phyloP scores from a whole-genome alignment of 2,329 filamentous ascomycete genomes.

The Colletotrichum brevisporum region DNA sequence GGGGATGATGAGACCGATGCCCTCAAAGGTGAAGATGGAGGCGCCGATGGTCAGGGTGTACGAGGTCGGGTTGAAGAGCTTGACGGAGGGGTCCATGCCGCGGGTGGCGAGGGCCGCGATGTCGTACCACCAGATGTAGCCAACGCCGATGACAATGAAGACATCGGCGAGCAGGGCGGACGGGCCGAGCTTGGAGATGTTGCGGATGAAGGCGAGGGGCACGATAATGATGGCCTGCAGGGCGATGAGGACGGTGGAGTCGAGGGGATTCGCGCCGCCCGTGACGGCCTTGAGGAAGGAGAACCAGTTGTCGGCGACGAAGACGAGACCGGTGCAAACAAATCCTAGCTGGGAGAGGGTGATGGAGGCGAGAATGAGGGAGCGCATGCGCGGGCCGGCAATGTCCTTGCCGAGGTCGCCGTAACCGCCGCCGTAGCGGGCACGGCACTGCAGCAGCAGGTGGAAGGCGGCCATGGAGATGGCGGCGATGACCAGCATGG shows the following conservation, averaged over 20 bases:
- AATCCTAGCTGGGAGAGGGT: constrained; percentile 83
- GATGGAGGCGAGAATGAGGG: constrained; percentile 78
- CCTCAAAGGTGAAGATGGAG: constrained; percentile 95
- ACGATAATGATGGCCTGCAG: constrained; percentile 76
- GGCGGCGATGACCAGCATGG: constrained; percentile 74
- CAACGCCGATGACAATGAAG: constrained; percentile 79
- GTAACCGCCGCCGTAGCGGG: constrained; percentile 77
- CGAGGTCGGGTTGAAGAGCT: constrained; percentile 76
- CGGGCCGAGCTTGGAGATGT: constrained; percentile 81
- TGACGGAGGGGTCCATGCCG: constrained; percentile 73
- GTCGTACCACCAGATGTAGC: constrained; percentile 82
- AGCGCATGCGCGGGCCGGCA: constrained; percentile 73
- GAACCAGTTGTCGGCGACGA: constrained; percentile 80
- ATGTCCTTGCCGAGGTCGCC: constrained; percentile 80
- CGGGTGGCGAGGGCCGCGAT: constrained; percentile 67
- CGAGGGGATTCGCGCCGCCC: constrained; percentile 62
- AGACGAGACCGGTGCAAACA: constrained; percentile 83
- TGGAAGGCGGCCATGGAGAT: constrained; percentile 81
- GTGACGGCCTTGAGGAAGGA: constrained; percentile 77
- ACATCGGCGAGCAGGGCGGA: constrained; percentile 78
- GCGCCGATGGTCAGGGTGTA: constrained; percentile 81
- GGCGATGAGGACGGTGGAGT: constrained; percentile 73
- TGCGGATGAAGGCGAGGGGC: constrained; percentile 78
- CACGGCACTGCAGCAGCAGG: constrained; percentile 77
- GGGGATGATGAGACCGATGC: constrained; percentile 96